Evolutionary conservation across 129 eudicot species (phyloP).

Genomic region (Logfia minima): DNA sequence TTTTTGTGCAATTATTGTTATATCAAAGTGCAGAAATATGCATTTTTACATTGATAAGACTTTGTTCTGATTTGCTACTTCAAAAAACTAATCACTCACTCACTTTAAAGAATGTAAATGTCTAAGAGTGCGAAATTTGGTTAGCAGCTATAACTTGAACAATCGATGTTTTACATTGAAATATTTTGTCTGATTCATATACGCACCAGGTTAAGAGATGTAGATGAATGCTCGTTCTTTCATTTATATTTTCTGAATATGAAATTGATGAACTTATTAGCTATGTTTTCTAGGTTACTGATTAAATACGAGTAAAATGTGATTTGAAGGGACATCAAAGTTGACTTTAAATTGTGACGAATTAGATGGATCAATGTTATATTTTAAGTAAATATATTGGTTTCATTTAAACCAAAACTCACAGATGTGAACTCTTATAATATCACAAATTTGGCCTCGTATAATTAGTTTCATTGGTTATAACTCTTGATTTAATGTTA

Average conservation of each 20-base stretch:
- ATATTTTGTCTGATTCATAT: too few species aligned
- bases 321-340: background rate
- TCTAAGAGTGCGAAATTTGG: too few species aligned
- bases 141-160: too few species aligned
- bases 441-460: background rate
- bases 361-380: background rate
- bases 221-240: background rate
- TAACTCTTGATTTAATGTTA: background rate
- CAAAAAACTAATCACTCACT: too few species aligned
- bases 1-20: too few species aligned
- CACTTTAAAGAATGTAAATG: too few species aligned
- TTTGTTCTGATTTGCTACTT: background rate
- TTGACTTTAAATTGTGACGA: background rate
- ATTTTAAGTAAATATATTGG: background rate
- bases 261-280: background rate
- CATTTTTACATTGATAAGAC: background rate
- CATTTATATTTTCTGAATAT: background rate
- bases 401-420: background rate
- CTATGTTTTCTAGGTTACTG: background rate
- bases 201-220: too few species aligned
- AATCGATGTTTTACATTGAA: too few species aligned
- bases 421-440: background rate
- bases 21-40: background rate
- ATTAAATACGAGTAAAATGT: background rate
- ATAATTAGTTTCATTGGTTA: background rate